Base-by-base conservation (phyloP, 2,329 filamentous ascomycete genomes). In the Neofusicoccum parvum region DNA sequence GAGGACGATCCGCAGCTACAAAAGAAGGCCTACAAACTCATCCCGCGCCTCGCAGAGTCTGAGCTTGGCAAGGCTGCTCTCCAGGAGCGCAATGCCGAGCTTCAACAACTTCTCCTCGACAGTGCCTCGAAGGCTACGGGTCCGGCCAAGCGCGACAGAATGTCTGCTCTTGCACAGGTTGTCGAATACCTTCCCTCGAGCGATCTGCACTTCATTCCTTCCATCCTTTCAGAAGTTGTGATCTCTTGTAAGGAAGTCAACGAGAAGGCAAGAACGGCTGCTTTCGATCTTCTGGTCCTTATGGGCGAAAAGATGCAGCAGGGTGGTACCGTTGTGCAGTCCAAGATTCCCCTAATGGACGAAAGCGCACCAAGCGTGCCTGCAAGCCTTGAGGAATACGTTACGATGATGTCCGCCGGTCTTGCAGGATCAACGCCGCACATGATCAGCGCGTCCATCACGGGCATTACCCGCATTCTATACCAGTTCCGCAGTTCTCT, bases 1-100 rank as follows among this genome's bases (percentile, higher is more conserved):
- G 85, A 90, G 65, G 86, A 91, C 43, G 94, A 98, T 74, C 91
- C 94, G 10, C 94, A 98, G 77, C 82, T 99, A 41, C 94, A 98
- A 78, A 99, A 99, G 87, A 99, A 99, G 80, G 94, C 95, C 0
- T 99, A 99, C 83, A 98, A 98, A 82, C 86, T 99, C 60, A 96
- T 99, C 59, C 94, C 95, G 3, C 90, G 95, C 64, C 86, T 99
- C 46, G 90, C 92, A 1, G 90, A 92, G 69, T 96, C 94, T 1
- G 87, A 91, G 39, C 86, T 85, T 56, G 95, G 95, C 51, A 87
- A 86, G 70, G 80, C 83, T n/a, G 94, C 94, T 3, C 85, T 99
- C 1, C 79, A 85, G 68, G 89, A 94, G 73, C 88, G 94, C 63
- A 92, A 87, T 70, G 78, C 79, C 0, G 93, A 97, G 73, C 82